Percentiles rank a stretch among this genome's conserved stretches.
phyloP scores from a whole-genome alignment of 2,329 filamentous ascomycete species.

The Fusarium virguliforme region DNA sequence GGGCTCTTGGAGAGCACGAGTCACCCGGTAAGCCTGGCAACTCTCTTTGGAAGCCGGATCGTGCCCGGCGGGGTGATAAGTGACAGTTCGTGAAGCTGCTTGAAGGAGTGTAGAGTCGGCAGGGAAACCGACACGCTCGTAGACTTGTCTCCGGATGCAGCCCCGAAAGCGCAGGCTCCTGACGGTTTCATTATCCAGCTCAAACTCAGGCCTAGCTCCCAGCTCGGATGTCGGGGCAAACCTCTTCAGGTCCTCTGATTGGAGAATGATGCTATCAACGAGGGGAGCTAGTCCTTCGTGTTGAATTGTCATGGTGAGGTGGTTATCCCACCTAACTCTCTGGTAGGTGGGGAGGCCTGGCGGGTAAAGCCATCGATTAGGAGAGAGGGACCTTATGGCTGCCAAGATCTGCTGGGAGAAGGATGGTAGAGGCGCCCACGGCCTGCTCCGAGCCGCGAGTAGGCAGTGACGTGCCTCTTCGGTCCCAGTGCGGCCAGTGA shows the following conservation, averaged over 20 bases:
- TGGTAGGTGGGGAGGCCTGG: constrained; percentile 54
- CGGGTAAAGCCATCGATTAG: constrained; percentile 58
- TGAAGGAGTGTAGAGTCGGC: constrained; percentile 11
- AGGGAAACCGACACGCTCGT: constrained; percentile 35
- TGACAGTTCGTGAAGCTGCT: not conserved
- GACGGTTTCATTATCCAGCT: not conserved
- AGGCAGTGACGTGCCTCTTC: constrained; percentile 72
- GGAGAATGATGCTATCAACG: constrained; percentile 50
- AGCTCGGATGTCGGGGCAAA: constrained; percentile 30
- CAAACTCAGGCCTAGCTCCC: not conserved
- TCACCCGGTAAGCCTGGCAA: constrained; percentile 21
- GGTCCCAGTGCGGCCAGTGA: constrained; percentile 72
- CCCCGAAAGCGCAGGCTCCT: constrained; percentile 20
- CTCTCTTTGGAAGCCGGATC: not conserved
- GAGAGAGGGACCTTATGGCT: constrained; percentile 48
- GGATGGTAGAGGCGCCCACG: constrained; percentile 60
- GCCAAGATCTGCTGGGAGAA: constrained; percentile 15
- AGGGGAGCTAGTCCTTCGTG: constrained; percentile 57
- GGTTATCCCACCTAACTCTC: constrained; percentile 53
- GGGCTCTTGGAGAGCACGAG: constrained; percentile 1
- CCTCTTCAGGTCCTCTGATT: constrained; percentile 52
- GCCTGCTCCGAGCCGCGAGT: constrained; percentile 65
- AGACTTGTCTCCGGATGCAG: constrained; percentile 32
- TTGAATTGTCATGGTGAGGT: constrained; percentile 56
- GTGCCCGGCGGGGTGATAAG: not conserved